Conservation (phyloP, 2,329 filamentous ascomycete genomes). For the Phoma sp. region DNA sequence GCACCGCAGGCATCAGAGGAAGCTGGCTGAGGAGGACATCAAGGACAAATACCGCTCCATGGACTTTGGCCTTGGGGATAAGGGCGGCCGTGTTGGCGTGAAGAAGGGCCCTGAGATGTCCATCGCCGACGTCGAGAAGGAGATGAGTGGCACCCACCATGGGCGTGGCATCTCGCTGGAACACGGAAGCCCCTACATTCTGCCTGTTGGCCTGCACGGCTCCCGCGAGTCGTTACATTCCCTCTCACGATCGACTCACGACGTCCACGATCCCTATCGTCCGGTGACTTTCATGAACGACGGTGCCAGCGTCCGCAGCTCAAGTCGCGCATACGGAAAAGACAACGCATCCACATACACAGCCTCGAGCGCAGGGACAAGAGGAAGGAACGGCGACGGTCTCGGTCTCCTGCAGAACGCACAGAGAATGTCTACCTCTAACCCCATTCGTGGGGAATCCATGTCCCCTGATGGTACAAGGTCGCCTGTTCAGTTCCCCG, state of each 20-base stretch:
- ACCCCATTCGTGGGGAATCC: constrained; percentile 52
- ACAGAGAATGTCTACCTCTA: constrained; percentile 62
- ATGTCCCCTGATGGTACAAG: constrained; percentile 39
- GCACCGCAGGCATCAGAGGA: constrained; percentile 77
- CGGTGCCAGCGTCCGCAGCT: constrained; percentile 45
- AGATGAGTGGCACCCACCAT: constrained; percentile 40
- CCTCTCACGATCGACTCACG: constrained; percentile 75
- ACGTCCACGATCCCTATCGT: constrained; percentile 85
- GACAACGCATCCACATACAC: constrained; percentile 60
- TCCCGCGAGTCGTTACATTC: constrained; percentile 89
- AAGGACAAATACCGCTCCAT: constrained; percentile 88
- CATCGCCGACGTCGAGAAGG: constrained; percentile 61
- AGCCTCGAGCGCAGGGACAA: constrained; percentile 55
- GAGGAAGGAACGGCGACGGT: constrained; percentile 55
- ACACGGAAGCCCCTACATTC: constrained; percentile 84
- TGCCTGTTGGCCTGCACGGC: constrained; percentile 79
- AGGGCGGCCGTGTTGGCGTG: constrained; percentile 41
- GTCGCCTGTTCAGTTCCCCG: constrained; percentile 44
- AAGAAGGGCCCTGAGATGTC: constrained; percentile 59
- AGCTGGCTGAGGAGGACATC: constrained; percentile 77
- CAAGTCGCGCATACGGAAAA: constrained; percentile 31
- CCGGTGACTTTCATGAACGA: constrained; percentile 63
- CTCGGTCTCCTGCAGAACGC: constrained; percentile 63
- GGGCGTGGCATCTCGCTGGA: constrained; percentile 64
- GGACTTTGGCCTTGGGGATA: constrained; percentile 82